Base-by-base conservation (phyloP, 129 eudicot species). In the Heracleum sosnowskyi region DNA sequence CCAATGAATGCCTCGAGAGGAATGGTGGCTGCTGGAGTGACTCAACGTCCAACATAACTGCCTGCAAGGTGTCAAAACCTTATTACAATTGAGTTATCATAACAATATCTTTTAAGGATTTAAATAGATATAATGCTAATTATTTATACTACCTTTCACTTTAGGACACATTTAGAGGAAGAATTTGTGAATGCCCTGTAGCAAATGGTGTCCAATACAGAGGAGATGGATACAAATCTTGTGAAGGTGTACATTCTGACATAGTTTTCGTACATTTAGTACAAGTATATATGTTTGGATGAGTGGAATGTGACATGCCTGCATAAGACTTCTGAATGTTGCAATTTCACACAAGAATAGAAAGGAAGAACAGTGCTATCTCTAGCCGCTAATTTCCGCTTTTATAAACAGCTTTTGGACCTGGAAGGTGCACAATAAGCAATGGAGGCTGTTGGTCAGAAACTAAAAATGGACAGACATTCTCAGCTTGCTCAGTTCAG, bases 401-500 rank as follows among this genome's bases (percentile, higher is more conserved):
- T 44, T 26, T 75, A 68, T 76, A 72, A 62, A 81, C 91, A 96
- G 99, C 97, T 44, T 86, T 89, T 82, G 99, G 99, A 78, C 89
- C 95, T 51, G 99, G 95, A 79, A 92, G 96, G 82, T 96, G 99
- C 66, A 73, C 86, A 28, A 79, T 96, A 68, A 86, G 90, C 81
- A 86, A 89, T 69, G 99, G 97, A 81, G 99, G 95, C 36, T 96
- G 99, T 70, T 96, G 99, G 99, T 87, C 90, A 2, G 95, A 96
- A 62, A 81, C 82, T 72, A 87, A 82, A 74, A 73, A 88, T n/a
- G 97, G 97, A 79, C 73, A 63, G 41, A 87, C 73, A 41, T 84
- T 87, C 74, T 85, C 99, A 18, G 99, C 99, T 77, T 96, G 99
- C 88, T 82, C 87, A 75, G 98, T 94, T 85, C 76, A 77, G 89